phyloP scores from a whole-genome alignment of 345 rosid species.

The Boechera retrofracta region DNA sequence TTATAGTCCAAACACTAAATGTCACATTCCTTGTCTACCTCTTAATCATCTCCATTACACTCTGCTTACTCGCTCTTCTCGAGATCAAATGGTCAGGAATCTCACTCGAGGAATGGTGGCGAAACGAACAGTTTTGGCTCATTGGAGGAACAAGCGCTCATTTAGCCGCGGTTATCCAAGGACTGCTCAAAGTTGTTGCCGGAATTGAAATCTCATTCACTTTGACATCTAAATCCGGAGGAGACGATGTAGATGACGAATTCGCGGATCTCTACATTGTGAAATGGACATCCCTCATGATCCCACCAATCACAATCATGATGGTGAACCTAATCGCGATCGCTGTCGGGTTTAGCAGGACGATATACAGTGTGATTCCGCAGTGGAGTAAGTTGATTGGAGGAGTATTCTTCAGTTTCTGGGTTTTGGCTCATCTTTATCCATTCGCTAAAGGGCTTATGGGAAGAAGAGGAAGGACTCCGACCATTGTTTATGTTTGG shows the following conservation, averaged over 20 bases:
- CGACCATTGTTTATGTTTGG: constrained; percentile 98
- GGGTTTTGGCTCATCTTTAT: constrained; percentile 97
- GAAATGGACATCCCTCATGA: constrained; percentile 91
- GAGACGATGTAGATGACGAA: constrained; percentile 91
- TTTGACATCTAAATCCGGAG: constrained; percentile 85
- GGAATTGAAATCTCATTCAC: constrained; percentile 99
- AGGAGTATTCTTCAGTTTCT: constrained; percentile 97
- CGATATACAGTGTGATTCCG: constrained; percentile 83
- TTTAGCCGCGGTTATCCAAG: constrained; percentile 95
- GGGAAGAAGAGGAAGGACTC: constrained; percentile 98
- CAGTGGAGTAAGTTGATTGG: constrained; percentile 92
- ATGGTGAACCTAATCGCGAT: constrained; percentile 91
- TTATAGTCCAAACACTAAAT: constrained; percentile 81
- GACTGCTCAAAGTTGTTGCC: constrained; percentile 84
- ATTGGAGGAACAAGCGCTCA: constrained; percentile 98
- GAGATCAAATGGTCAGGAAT: constrained; percentile 99
- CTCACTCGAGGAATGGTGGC: constrained; percentile 94
- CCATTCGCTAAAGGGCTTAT: constrained; percentile 96
- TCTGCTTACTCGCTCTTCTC: constrained; percentile 79
- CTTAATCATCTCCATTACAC: constrained; percentile 70
- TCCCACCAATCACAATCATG: constrained; percentile 94
- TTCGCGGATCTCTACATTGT: constrained; percentile 86
- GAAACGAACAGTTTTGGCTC: constrained; percentile 97
- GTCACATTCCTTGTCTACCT: constrained; percentile 87
- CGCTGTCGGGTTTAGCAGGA: constrained; percentile 90